phyloP scores from a whole-genome alignment of 2,329 filamentous ascomycete genomes.

The Trichoderma endophyticum region DNA sequence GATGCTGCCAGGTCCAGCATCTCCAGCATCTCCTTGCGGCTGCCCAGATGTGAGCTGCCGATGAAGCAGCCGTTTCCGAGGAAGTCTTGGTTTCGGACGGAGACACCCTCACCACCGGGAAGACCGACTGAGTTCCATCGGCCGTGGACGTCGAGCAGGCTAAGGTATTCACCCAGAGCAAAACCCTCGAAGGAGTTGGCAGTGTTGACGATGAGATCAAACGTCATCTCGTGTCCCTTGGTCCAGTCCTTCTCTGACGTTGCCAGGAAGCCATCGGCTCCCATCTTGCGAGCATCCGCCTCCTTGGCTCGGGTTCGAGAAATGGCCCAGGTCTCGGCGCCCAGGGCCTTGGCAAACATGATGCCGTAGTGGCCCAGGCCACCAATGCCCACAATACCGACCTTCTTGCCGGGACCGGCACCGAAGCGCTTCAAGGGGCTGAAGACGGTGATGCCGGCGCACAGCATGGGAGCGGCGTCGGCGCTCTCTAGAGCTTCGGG shows the following conservation, averaged over 20 bases:
- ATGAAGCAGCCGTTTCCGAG: conserved; percentile 71
- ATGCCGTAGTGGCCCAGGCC: conserved; percentile 70
- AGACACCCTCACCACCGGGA: conserved; percentile 70
- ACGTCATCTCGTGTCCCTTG: conserved; percentile 56
- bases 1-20: conserved; percentile 71
- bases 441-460: conserved; percentile 78
- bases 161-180: conserved; percentile 69
- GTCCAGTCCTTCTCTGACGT: conserved; percentile 58
- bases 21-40: conserved; percentile 64
- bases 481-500: conserved; percentile 64
- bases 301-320: conserved; percentile 60
- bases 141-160: conserved; percentile 76
- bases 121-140: conserved; percentile 77
- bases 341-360: conserved; percentile 65
- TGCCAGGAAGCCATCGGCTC: conserved; percentile 59
- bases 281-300: conserved; percentile 56
- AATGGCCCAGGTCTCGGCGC: conserved; percentile 61
- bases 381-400: conserved; percentile 70
- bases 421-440: conserved; percentile 74
- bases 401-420: conserved; percentile 73
- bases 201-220: conserved; percentile 75
- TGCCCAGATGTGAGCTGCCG: conserved; percentile 68
- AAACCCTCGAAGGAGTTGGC: conserved; percentile 67
- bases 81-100: conserved; percentile 71
- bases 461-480: conserved; percentile 76